Base-by-base conservation (phyloP, 2,329 filamentous ascomycete genomes). In the Cercospora brassicicola region DNA sequence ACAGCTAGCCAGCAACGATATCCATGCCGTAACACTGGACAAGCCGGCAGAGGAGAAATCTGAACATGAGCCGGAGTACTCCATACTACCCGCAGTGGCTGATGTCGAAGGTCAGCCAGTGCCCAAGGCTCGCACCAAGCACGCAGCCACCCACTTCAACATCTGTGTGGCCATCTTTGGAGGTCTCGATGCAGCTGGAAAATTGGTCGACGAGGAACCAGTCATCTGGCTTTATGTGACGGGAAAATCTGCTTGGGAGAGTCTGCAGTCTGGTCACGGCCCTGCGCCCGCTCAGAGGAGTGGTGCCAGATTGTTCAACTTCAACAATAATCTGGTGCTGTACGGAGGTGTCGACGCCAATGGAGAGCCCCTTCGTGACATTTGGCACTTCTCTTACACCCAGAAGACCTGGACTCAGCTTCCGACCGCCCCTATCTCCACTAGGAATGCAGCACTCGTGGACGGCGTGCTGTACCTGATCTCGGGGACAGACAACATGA, bases 141-240 rank as follows among this genome's bases (percentile, higher is more conserved):
- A 83, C 64, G 76, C 80, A 4, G 80, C 81, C 1, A 80, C 80
- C 60, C 74, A 76, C 3, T 79, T 81, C 67, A 78, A 81, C 20
- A 74, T 78, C 0, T 78, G 78, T 55, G 71, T 83, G 6, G 77
- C 78, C 2, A 61, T 83, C 2, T 82, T 80, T 57, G 81, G 81
- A 7, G 82, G 81, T 2, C 73, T 75, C 8, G 75, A 79, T 28
- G 73, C 77, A 15, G 64, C 67, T 0, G 78, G 76, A 1, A 61
- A 75, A 2, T 71, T 78, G 2, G 75, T 82, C 23, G 77, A 80
- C 15, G 76, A 78, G 33, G 73, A 77, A 4, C 76, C 78, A 1
- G 73, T 74, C 4, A 66, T 83, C n/a, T 83, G 82, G 82, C 71
- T 81, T 0, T 83, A 80, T 71, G 77, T 78, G 65, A 76, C 75